A percentile compares a stretch with the other conserved stretches of the same genome.
These are phyloP conservation scores for Elsinoe fawcettii DNA, from an alignment of 2,329 filamentous ascomycete genomes.

Conservation along the genomic window DNA sequence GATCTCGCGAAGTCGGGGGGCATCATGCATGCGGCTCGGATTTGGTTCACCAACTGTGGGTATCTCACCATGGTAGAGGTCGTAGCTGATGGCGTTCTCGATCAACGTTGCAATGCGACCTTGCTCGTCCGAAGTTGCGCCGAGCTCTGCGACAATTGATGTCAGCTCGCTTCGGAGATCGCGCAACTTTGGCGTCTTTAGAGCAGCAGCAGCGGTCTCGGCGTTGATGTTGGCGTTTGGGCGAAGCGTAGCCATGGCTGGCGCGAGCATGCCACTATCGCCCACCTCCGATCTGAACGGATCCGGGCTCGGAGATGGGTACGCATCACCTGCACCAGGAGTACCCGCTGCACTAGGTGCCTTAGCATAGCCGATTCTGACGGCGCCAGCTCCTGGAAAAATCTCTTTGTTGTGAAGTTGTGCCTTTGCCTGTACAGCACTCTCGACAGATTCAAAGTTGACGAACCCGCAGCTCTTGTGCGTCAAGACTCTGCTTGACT, in stretches of 20 bases:
- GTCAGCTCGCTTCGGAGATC: constrained; percentile 79
- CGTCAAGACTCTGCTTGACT: constrained; percentile 86
- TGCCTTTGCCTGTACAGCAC: constrained; percentile 79
- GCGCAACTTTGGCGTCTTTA: constrained; percentile 62
- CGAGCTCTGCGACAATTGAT: constrained; percentile 80
- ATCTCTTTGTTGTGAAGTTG: constrained; percentile 95
- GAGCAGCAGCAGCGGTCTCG: constrained; percentile 44
- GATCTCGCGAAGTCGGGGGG: constrained; percentile 88
- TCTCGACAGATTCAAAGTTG: constrained; percentile 89
- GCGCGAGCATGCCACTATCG: constrained; percentile 31
- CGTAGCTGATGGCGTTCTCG: constrained; percentile 67
- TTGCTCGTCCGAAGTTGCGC: constrained; percentile 71
- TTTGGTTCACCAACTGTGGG: constrained; percentile 82
- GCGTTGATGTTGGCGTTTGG: constrained; percentile 32
- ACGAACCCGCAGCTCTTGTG: constrained; percentile 99
- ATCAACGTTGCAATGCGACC: constrained; percentile 64
- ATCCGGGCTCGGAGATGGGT: constrained; percentile 85
- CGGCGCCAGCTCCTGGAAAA: constrained; percentile 89
- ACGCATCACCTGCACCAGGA: constrained; percentile 78
- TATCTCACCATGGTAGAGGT: constrained; percentile 70
- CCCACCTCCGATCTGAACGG: constrained; percentile 53
- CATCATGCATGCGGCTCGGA: constrained; percentile 83
- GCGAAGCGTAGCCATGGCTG: constrained; percentile 30
- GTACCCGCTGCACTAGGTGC: constrained; percentile 83
- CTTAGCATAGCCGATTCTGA: constrained; percentile 95